Conservation (phyloP, 768 basidiomycete species). For the Porpolomopsis calyptriformis region DNA sequence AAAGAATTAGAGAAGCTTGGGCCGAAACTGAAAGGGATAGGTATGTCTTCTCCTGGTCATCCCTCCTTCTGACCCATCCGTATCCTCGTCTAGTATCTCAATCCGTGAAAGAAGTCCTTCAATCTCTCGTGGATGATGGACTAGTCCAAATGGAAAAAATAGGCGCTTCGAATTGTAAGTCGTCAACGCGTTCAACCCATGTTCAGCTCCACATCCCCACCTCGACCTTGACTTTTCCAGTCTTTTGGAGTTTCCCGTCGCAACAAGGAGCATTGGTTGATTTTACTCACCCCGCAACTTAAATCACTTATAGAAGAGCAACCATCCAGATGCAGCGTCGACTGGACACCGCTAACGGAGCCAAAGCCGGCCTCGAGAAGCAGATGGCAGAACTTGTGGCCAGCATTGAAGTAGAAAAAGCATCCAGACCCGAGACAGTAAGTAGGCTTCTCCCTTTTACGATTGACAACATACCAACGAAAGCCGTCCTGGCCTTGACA, state of each 20-base stretch:
- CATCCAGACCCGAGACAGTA: slow-evolving; percentile 49
- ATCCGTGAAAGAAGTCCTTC: slow-evolving; percentile 84
- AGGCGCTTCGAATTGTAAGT: slow-evolving; percentile 84
- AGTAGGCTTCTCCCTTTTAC: slow-evolving; percentile 11
- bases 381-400: slow-evolving; percentile 42
- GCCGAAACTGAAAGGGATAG: slow-evolving; percentile 85
- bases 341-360: slow-evolving; percentile 39
- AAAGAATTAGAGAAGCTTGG: slow-evolving; percentile 90
- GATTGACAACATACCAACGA: not conserved
- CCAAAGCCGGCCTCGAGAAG: slow-evolving; percentile 28
- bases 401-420: slow-evolving; percentile 41
- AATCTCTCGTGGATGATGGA: slow-evolving; percentile 78
- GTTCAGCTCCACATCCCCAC: slow-evolving; percentile 10
- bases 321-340: slow-evolving; percentile 43
- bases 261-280: slow-evolving; percentile 69
- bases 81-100: slow-evolving; percentile 53
- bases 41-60: slow-evolving; percentile 26
- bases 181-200: slow-evolving; percentile 14
- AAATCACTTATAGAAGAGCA: not conserved
- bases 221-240: slow-evolving; percentile 26
- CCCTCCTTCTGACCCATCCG: not conserved
- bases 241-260: slow-evolving; percentile 95
- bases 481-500: slow-evolving; percentile 20
- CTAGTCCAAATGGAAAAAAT: slow-evolving; percentile 87
- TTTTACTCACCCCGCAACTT: not conserved